These are phyloP conservation scores for Gracilaria caudata DNA, from an alignment of 23 red algal species.

Conservation along the genomic window DNA sequence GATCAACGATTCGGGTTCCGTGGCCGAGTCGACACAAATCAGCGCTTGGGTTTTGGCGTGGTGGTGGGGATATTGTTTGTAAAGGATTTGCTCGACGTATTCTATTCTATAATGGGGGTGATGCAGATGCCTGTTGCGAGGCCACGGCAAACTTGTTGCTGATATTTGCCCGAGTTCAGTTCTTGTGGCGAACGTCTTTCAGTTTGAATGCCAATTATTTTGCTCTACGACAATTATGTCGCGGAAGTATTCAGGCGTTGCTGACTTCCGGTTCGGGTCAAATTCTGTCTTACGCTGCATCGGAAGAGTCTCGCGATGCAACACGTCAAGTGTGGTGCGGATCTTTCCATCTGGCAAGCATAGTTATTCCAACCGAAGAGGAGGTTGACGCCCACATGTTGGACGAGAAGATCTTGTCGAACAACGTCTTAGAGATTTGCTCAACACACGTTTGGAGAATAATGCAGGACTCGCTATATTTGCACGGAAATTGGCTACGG, in stretches of 20 bases:
- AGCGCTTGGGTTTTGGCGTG: conserved; percentile 42
- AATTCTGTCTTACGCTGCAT: conserved; percentile 43
- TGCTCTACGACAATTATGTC: conserved; percentile 10
- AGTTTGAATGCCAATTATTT: not conserved
- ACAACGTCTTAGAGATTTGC: conserved; percentile 52
- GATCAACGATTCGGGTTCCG: conserved; percentile 55
- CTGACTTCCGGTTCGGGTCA: conserved; percentile 1
- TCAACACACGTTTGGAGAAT: conserved; percentile 44
- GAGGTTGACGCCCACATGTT: conserved; percentile 1
- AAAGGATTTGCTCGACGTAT: conserved; percentile 44
- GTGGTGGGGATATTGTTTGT: conserved; percentile 52
- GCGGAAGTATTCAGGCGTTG: conserved; percentile 43
- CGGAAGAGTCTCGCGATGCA: conserved; percentile 20
- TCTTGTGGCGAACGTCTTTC: conserved; percentile 10
- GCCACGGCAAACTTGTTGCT: conserved; percentile 52
- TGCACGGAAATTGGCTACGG: conserved; percentile 61
- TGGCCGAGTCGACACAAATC: conserved; percentile 49
- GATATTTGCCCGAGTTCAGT: conserved; percentile 30
- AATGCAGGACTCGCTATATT: conserved; percentile 31
- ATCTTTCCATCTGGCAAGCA: conserved; percentile 46
- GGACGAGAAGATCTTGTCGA: conserved; percentile 20
- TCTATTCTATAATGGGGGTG: not conserved
- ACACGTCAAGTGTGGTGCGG: conserved; percentile 56
- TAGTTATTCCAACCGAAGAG: conserved; percentile 39
- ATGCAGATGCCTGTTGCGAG: conserved; percentile 18